Evolutionary conservation across 129 eudicot genomes (phyloP).

Genomic region (Flaveria brownii): DNA sequence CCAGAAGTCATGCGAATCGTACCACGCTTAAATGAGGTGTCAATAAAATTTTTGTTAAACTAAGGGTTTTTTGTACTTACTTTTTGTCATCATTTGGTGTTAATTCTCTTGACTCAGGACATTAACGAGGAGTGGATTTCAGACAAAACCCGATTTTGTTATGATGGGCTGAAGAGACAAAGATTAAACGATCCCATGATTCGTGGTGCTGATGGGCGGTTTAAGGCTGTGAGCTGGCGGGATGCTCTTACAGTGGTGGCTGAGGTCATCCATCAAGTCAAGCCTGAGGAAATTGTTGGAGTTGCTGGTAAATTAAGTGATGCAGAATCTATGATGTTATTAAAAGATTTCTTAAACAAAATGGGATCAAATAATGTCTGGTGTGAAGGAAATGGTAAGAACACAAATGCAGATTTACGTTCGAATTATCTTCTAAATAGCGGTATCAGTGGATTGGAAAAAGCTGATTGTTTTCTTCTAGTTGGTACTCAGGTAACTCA

Average conservation of each 20-base stretch:
- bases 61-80: neutral
- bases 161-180: constrained; percentile 97
- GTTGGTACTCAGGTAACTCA: constrained; percentile 90
- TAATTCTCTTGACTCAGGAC: constrained; percentile 47
- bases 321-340: constrained; percentile 95
- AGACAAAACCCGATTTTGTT: constrained; percentile 90
- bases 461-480: constrained; percentile 82
- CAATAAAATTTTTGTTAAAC: neutral
- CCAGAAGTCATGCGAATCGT: constrained; percentile 98
- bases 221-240: constrained; percentile 81
- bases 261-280: constrained; percentile 73
- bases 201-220: constrained; percentile 93
- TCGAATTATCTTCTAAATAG: constrained; percentile 83
- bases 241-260: constrained; percentile 96
- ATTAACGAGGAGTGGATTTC: constrained; percentile 99
- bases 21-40: constrained; percentile 93
- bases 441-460: constrained; percentile 81
- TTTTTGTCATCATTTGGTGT: neutral
- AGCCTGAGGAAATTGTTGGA: constrained; percentile 89
- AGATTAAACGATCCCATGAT: constrained; percentile 96
- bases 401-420: constrained; percentile 79
- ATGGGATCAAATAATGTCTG: constrained; percentile 89
- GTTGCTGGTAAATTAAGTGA: constrained; percentile 95
- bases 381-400: constrained; percentile 88
- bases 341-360: constrained; percentile 83